Evolutionary conservation across 768 basidiomycete genomes (phyloP), one percentile per base, ranked within the genome.

Genomic region (Russula foetens): DNA sequence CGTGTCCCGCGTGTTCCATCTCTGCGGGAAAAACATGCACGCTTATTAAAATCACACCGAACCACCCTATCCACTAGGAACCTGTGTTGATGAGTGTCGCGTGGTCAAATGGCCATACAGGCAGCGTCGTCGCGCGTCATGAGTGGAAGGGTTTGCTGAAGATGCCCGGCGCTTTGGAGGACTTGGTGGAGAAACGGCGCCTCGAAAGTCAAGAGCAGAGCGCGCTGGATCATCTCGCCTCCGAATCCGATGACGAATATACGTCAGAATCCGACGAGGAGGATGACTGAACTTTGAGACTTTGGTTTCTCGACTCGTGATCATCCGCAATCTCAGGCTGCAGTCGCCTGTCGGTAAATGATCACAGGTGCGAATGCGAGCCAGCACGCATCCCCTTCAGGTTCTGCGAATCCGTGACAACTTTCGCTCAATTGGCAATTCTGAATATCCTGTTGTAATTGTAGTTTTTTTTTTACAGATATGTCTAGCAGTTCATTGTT

Each of bases 61-160:
- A 24, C 17, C 7, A 23, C 45, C 14, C 39, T 45, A 9, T 44
- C 4, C 23, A 31, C 17, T 70, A 89, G 83, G 87, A 95, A 77
- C 94, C 96, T 41, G 85, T 88, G 23, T 70, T 99, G 49, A 88
- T 99, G 85, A 93, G 89, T 63, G 91, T 90, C 7, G 93, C 84
- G 3, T 98, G 97, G 96, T 85, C 88, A 45, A 79, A 75, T 41
- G 75, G 76, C 29, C 74, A 77, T 33, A 80, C 79, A 21, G 84
- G 86, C 14, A 93, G 92, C 39, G 79, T 84, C 45, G 82, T 99
- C 24, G 96, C 95, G 6, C 80, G 89, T 66, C 97, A 99, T 67
- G 92, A 98, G 73, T 99, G 94, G 92, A 97, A 95, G 73, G 94
- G 95, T 7, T 74, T 95, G 56, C 80, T 81, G 1, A 95, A 92